Percentiles rank a stretch among this genome's conserved stretches.
phyloP scores from a whole-genome alignment of 1,284 basidiomycete species.

The Trichosporon asahii region DNA sequence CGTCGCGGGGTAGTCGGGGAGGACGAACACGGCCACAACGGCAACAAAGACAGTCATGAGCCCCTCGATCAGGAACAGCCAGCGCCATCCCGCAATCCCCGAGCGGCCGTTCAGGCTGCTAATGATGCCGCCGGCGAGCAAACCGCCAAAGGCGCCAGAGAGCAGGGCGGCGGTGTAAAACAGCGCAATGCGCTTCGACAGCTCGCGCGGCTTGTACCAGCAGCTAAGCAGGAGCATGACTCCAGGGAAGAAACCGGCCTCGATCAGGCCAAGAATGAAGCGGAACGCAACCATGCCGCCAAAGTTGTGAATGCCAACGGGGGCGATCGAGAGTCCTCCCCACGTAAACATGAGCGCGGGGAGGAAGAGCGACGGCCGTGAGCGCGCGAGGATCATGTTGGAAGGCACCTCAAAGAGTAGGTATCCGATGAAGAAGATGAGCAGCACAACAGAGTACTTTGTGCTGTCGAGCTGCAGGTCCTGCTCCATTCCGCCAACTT shows the following conservation, averaged over 20 bases:
- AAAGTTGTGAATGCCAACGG: slow-evolving; percentile 22
- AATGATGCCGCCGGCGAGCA: slow-evolving; percentile 46
- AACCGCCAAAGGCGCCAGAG: slow-evolving; percentile 47
- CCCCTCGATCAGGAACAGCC: slow-evolving; percentile 51
- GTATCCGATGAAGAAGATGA: slow-evolving; percentile 47
- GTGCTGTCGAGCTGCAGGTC: slow-evolving; percentile 42
- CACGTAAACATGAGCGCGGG: slow-evolving; percentile 31
- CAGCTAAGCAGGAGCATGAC: slow-evolving; percentile 43
- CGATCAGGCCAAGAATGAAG: slow-evolving; percentile 31
- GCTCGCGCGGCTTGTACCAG: slow-evolving; percentile 48
- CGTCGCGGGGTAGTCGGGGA: slow-evolving; percentile 47
- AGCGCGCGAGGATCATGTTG: slow-evolving; percentile 40
- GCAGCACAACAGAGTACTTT: slow-evolving; percentile 47
- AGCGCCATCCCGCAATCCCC: slow-evolving; percentile 40
- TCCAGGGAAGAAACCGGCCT: slow-evolving; percentile 45
- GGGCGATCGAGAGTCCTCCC: slow-evolving; percentile 30
- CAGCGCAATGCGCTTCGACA: slow-evolving; percentile 37
- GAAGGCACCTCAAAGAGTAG: slow-evolving; percentile 49
- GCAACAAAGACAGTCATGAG: slow-evolving; percentile 42
- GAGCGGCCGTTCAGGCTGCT: slow-evolving; percentile 34
- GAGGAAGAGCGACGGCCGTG: slow-evolving; percentile 26
- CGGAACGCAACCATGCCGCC: slow-evolving; percentile 28
- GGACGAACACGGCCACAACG: slow-evolving; percentile 43
- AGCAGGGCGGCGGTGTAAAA: slow-evolving; percentile 28
- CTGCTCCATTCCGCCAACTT: slow-evolving; percentile 45